Evolutionary conservation across 2,329 filamentous ascomycete species (phyloP), one percentile per base, ranked within the genome.

Genomic region (Lasiodiplodia citricola): DNA sequence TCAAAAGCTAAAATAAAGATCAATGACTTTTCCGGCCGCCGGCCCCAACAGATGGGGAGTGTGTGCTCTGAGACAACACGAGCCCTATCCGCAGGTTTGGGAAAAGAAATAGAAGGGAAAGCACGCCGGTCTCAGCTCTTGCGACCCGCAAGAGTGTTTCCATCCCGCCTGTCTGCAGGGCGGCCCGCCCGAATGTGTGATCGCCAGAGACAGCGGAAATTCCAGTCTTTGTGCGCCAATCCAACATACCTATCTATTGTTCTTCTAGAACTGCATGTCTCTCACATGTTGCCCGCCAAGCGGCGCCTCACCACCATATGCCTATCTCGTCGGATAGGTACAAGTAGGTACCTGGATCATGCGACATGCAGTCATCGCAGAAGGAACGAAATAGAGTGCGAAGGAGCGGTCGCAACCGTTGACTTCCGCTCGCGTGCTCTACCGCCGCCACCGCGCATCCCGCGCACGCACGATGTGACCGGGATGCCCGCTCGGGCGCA

Each of bases 71-170:
- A 64, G 60, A 64, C 47, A 64, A 18, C 7, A 28, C 44, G 41
- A 64, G 51, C 60, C 60, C 60, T 64, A 64, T 64, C 60, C 60
- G 47, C 31, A 7, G 60, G n/a, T 18, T 13, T 54, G 60, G 60
- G 28, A 64, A 64, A 52, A 21, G 28, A 37, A 41, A 38, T 21
- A 23, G 18, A 57, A 57, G 31, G 31, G 21, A 28, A 35, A 25
- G 14, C 31, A 52, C 18, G 44, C 31, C 28, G 5, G 55, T 57
- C 55, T 57, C 55, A 57, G 31, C 16, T 47, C 14, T 18, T 13
- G 35, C 35, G 18, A 56, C 35, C 38, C 57, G 57, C 57, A 50
- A 25, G 57, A 62, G 57, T 28, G 60, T 50, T 11, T 14, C 54
- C 8, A 57, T 57, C 55, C 55, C 35, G 23, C n/a, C 21, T 11